Evolutionary conservation across 2,329 filamentous ascomycete genomes (phyloP).

Genomic region (Phaeosphaeriaceae sp.): DNA sequence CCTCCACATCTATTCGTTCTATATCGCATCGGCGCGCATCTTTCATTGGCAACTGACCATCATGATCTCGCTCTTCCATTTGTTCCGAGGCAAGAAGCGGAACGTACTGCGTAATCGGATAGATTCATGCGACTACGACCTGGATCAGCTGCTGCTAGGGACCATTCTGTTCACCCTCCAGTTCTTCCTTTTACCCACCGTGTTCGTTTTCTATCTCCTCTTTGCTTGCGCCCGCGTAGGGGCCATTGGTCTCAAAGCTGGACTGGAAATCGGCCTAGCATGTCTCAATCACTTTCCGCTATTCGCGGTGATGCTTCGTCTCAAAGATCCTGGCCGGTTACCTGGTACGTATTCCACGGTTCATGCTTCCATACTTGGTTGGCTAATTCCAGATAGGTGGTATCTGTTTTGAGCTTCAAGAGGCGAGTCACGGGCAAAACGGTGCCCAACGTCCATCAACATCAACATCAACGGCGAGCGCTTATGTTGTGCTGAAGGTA

Average conservation of each 20-base stretch:
- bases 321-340: constrained; percentile 90
- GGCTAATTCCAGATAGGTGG: constrained; percentile 59
- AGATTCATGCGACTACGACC: constrained; percentile 97
- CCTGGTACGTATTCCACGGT: constrained; percentile 65
- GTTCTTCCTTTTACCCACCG: constrained; percentile 92
- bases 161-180: constrained; percentile 96
- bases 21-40: constrained; percentile 93
- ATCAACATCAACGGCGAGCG: constrained; percentile 63
- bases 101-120: constrained; percentile 97
- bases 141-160: constrained; percentile 93
- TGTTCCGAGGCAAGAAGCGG: constrained; percentile 97
- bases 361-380: background rate
- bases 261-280: constrained; percentile 88
- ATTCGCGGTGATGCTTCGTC: constrained; percentile 92
- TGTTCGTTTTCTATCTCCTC: constrained; percentile 95
- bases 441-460: background rate
- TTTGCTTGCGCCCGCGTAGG: constrained; percentile 94
- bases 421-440: constrained; percentile 56
- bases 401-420: constrained; percentile 87
- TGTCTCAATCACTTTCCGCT: constrained; percentile 97
- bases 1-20: constrained; percentile 97
- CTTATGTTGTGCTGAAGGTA: constrained; percentile 87
- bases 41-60: constrained; percentile 99
- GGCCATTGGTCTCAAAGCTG: constrained; percentile 91
- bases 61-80: constrained; percentile 94